Conservation (phyloP, 495 filamentous ascomycete species). For the Daldinia concentrica region DNA sequence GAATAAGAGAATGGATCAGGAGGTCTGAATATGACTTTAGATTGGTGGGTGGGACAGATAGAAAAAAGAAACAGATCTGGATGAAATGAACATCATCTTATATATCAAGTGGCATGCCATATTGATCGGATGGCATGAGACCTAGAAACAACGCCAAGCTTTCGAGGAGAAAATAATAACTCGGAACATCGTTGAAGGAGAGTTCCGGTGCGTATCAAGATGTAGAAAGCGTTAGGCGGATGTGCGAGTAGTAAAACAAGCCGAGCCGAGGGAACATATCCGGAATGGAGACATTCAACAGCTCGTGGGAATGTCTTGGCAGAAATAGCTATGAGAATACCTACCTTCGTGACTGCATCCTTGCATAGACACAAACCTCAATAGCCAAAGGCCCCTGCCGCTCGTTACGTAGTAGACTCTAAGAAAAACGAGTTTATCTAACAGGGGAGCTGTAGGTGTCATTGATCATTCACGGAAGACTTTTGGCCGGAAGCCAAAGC, state of each 20-base stretch:
- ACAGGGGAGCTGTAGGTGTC: conserved; percentile 23
- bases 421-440: conserved; percentile 11
- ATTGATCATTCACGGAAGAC: conserved; percentile 52
- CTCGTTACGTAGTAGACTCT: conserved; percentile 11
- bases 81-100: conserved; percentile 47
- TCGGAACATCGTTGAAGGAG: conserved; percentile 53
- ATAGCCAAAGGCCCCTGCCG: conserved; percentile 25
- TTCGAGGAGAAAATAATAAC: conserved; percentile 48
- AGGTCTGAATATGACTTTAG: conserved; percentile 47
- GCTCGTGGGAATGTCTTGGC: conserved; percentile 38
- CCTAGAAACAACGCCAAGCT: conserved; percentile 53
- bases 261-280: conserved; percentile 38
- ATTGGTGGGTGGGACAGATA: conserved; percentile 52
- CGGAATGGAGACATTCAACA: conserved; percentile 36
- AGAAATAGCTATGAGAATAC: background rate
- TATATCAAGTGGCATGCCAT: conserved; percentile 49
- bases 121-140: conserved; percentile 49
- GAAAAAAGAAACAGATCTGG: conserved; percentile 43
- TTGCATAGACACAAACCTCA: conserved; percentile 9
- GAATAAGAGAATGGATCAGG: conserved; percentile 53
- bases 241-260: conserved; percentile 54
- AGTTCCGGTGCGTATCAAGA: conserved; percentile 60
- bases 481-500: conserved; percentile 45
- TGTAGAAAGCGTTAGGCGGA: conserved; percentile 49
- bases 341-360: conserved; percentile 10